phyloP scores from a whole-genome alignment of 768 basidiomycete genomes.

The Astraeus odoratus region DNA sequence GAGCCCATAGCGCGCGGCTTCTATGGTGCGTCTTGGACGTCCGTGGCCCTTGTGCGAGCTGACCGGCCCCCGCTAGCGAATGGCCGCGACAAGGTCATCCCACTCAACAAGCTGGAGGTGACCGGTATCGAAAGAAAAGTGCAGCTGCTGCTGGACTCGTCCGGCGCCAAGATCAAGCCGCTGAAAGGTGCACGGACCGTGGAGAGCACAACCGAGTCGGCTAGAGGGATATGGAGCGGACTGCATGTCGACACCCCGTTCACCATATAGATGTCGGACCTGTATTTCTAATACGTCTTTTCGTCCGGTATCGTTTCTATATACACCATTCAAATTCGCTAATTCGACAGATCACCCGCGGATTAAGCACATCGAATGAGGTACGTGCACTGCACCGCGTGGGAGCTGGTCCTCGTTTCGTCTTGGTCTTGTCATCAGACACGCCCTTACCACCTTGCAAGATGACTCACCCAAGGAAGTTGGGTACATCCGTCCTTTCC shows the following conservation, averaged over 20 bases:
- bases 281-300: slow-evolving; percentile 5
- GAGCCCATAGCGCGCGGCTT: slow-evolving; percentile 81
- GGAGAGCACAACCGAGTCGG: slow-evolving; percentile 71
- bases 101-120: slow-evolving; percentile 69
- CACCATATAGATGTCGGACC: slow-evolving; percentile 34
- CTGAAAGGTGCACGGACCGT: slow-evolving; percentile 62
- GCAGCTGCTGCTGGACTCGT: slow-evolving; percentile 77
- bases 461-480: slow-evolving; percentile 5
- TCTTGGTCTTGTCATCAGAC: slow-evolving; percentile 23
- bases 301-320: background rate
- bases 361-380: background rate
- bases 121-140: slow-evolving; percentile 73
- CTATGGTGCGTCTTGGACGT: slow-evolving; percentile 46
- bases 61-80: slow-evolving; percentile 54
- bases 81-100: slow-evolving; percentile 81
- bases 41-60: slow-evolving; percentile 3
- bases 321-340: background rate
- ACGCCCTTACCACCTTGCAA: slow-evolving; percentile 26
- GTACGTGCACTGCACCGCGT: too few species aligned
- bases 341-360: background rate
- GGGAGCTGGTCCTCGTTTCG: background rate
- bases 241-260: slow-evolving; percentile 72
- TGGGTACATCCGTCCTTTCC: background rate
- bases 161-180: slow-evolving; percentile 77
- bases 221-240: slow-evolving; percentile 88